phyloP scores from a whole-genome alignment of 1,139 yeast species.

The Candida glucosophila region DNA sequence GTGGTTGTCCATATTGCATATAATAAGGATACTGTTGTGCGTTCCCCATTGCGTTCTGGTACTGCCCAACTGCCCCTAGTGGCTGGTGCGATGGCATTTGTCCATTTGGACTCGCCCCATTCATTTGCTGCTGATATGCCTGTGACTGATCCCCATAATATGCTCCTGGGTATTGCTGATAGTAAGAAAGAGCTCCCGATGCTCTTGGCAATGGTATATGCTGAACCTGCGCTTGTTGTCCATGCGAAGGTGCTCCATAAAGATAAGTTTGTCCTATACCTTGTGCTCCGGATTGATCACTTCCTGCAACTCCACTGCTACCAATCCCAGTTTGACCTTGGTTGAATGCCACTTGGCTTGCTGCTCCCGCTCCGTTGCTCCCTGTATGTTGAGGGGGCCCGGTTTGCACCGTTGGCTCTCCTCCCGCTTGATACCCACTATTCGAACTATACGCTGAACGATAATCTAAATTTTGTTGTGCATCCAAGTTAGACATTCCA shows the following conservation, averaged over 20 bases:
- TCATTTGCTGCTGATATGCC: constrained; percentile 8
- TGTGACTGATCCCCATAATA: constrained; percentile 5
- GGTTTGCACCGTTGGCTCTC: no score
- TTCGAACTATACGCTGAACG: constrained; percentile 4
- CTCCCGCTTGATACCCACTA: constrained; percentile 1
- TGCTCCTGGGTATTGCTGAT: constrained; percentile 5
- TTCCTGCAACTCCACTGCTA: constrained; percentile 1
- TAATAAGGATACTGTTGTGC: constrained; percentile 7
- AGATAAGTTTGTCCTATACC: constrained; percentile 3
- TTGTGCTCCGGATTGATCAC: constrained; percentile 2
- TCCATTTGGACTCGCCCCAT: constrained; percentile 9
- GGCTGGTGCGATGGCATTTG: constrained; percentile 7
- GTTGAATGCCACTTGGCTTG: no score
- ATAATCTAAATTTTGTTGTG: constrained; percentile 6
- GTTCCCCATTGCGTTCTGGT: constrained; percentile 5
- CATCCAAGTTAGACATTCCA: constrained; percentile 7
- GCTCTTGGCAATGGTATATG: constrained; percentile 5
- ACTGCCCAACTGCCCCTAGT: constrained; percentile 5
- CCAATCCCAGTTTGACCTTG: no score
- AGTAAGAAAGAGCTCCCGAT: constrained; percentile 6
- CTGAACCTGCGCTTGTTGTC: constrained; percentile 2
- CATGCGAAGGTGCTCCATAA: constrained; percentile 3
- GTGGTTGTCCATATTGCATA: constrained; percentile 6
- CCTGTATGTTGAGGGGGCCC: no score
- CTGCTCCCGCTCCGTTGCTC: no score